A percentile compares a stretch with the other conserved stretches of the same genome.
Evolutionary conservation across 306 rosid genomes (phyloP).

Genomic region (Gynostemma pentaphyllum): DNA sequence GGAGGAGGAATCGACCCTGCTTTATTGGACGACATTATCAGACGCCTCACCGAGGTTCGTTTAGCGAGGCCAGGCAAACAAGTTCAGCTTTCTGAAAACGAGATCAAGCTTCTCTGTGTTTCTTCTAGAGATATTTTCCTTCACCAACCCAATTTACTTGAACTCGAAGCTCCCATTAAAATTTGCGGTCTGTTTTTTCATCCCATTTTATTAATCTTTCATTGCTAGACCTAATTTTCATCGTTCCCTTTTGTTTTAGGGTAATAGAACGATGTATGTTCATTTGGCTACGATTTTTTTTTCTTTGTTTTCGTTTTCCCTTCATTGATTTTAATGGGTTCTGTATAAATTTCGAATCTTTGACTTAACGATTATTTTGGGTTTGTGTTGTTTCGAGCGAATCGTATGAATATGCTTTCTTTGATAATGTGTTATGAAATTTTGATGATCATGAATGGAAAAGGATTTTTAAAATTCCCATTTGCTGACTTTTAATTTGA

Average conservation of each 20-base stretch:
- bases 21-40: conserved; percentile 77
- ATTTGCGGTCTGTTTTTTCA: conserved; percentile 50
- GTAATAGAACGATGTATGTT: not conserved
- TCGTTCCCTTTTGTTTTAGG: not conserved
- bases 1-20: conserved; percentile 54
- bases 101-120: conserved; percentile 81
- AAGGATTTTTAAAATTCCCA: not conserved
- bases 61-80: conserved; percentile 80
- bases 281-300: not conserved
- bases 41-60: conserved; percentile 77
- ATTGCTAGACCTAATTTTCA: not conserved
- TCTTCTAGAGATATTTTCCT: conserved; percentile 72
- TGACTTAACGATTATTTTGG: not conserved
- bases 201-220: not conserved
- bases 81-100: conserved; percentile 87
- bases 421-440: not conserved
- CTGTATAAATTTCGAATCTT: not conserved
- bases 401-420: not conserved
- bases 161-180: conserved; percentile 93
- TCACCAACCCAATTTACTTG: conserved; percentile 79
- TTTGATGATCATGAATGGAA: not conserved
- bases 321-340: not conserved
- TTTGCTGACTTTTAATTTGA: not conserved
- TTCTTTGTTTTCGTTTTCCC: not conserved
- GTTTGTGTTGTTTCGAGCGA: not conserved